These are phyloP conservation scores for Papiliotrema flavescens DNA, from an alignment of 1,284 basidiomycete genomes.

Conservation along the genomic window DNA sequence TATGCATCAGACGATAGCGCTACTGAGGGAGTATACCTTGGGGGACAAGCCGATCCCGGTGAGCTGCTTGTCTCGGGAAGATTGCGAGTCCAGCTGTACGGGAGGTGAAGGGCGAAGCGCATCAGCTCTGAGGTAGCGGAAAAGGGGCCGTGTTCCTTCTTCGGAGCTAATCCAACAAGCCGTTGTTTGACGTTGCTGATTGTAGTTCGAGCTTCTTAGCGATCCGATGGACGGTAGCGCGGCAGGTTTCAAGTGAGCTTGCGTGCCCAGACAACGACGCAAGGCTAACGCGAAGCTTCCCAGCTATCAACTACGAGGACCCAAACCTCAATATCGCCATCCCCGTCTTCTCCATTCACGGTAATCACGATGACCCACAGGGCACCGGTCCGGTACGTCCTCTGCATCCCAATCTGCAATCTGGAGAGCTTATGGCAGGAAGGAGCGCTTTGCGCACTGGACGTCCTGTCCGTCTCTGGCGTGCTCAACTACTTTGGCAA, in stretches of 20 bases:
- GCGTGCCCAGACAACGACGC: neutral
- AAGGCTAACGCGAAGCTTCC: constrained; percentile 62
- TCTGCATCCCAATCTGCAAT: neutral
- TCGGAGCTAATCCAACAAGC: too few species aligned
- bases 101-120: too few species aligned
- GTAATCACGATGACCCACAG: constrained; percentile 99
- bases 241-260: constrained; percentile 71
- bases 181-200: too few species aligned
- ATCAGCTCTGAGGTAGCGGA: too few species aligned
- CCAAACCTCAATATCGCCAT: constrained; percentile 90
- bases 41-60: constrained; percentile 72
- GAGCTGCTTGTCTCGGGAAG: too few species aligned
- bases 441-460: constrained; percentile 91
- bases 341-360: constrained; percentile 97
- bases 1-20: constrained; percentile 80
- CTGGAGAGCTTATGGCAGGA: constrained; percentile 55
- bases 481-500: constrained; percentile 98
- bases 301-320: constrained; percentile 96
- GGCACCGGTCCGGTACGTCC: constrained; percentile 76
- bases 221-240: constrained; percentile 87
- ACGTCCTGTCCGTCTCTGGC: constrained; percentile 89
- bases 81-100: too few species aligned
- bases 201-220: constrained; percentile 78
- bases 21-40: constrained; percentile 86
- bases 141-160: too few species aligned